Base-by-base conservation (phyloP, 2,329 filamentous ascomycete species). In the Rhexocercosporidium sp. region DNA sequence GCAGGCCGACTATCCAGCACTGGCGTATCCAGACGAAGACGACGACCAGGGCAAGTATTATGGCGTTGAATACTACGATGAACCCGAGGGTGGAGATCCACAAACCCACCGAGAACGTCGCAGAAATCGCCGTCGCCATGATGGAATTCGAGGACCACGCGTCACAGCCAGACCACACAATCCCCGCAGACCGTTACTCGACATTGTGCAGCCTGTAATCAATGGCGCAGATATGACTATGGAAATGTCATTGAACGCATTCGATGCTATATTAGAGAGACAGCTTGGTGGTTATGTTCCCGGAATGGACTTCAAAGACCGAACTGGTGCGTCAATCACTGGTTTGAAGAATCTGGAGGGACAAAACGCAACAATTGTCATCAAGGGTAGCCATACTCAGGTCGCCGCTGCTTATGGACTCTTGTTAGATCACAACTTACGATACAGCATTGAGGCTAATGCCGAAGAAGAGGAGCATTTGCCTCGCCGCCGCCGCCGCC, bases 291-390 rank as follows among this genome's bases (percentile, higher is more conserved):
- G 57, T 3, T 47, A 31, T 47, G n/a, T 25, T 18, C 57, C 57
- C 22, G 41, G 20, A 16, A 46, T 41, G 20, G 39, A 22, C 18
- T 46, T 60, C 39, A 46, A 18, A 14, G 39, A 60, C 8, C 20
- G 27, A 20, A 60, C 57, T 34, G 57, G 57, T 47, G 57, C 57
- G 5, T 60, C 57, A n/a, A 31, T 46, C 25, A 20, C 39, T 27
- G 18, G 20, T 11, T 3, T 60, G 14, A 31, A 44, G 27, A 16
- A 11, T 44, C 14, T 14, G 18, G 25, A 46, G 3, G 16, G 39
- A 47, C 12, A 18, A 3, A 41, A 20, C 2, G 57, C 41, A 1
- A 60, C 57, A 1, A 20, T 60, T 6, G 20, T 46, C 14, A 60
- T 60, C 16, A 60, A 47, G 18, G 57, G 57, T 18, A 46, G 3